A percentile compares a stretch with the other conserved stretches of the same genome.
These are phyloP conservation scores for Hylodesmum podocarpum DNA, from an alignment of 306 rosid species.

Conservation along the genomic window DNA sequence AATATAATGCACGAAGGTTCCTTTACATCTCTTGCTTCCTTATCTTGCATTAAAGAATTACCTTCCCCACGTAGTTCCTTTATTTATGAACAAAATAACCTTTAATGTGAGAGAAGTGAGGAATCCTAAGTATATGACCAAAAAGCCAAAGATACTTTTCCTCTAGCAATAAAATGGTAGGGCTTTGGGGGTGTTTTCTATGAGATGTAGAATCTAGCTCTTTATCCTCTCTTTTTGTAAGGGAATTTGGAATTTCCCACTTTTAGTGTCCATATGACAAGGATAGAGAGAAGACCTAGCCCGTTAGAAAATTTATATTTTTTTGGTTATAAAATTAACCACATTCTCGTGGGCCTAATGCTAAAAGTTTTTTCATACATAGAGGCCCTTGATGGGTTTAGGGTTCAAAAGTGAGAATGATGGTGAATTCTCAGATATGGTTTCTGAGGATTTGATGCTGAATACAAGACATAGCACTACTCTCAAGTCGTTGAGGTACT, in stretches of 20 bases:
- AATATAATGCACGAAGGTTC: slow-evolving; percentile 31
- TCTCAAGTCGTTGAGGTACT: slow-evolving; percentile 50
- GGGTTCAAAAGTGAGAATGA: slow-evolving; percentile 75
- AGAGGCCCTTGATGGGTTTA: slow-evolving; percentile 35
- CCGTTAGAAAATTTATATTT: slow-evolving; percentile 38
- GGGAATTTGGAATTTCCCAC: slow-evolving; percentile 49
- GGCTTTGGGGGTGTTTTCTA: slow-evolving; percentile 20
- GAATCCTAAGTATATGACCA: slow-evolving; percentile 75
- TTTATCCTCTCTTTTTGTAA: slow-evolving; percentile 43
- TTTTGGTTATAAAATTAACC: slow-evolving; percentile 42
- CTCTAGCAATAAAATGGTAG: slow-evolving; percentile 34
- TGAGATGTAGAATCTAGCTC: slow-evolving; percentile 47
- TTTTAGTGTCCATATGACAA: slow-evolving; percentile 50
- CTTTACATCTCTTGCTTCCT: slow-evolving; percentile 23
- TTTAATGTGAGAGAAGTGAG: slow-evolving; percentile 47
- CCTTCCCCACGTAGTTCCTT: slow-evolving; percentile 27
- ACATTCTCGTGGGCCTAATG: slow-evolving; percentile 50
- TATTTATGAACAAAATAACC: slow-evolving; percentile 33
- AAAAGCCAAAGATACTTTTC: slow-evolving; percentile 66
- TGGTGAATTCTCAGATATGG: slow-evolving; percentile 49
- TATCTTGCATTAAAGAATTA: slow-evolving; percentile 35
- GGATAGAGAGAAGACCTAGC: slow-evolving; percentile 44
- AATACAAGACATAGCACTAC: slow-evolving; percentile 70
- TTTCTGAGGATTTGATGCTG: slow-evolving; percentile 62
- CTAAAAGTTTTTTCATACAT: slow-evolving; percentile 40